These are phyloP conservation scores for Rhodamnia argentea DNA, from an alignment of 345 rosid species.

Conservation along the genomic window DNA sequence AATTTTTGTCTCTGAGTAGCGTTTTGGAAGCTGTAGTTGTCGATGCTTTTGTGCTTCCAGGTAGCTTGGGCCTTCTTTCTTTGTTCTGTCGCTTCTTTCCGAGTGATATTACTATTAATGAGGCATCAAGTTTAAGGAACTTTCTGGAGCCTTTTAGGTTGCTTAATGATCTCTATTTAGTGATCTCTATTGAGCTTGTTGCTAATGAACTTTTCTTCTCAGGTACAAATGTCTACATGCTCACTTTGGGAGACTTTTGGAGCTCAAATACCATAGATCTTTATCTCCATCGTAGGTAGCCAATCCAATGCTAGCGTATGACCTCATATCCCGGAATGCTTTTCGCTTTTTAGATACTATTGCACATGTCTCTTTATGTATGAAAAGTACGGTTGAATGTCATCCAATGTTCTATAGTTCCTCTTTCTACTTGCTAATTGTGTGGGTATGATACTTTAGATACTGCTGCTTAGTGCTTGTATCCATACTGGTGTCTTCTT, in stretches of 20 bases:
- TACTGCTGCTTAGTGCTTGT: background rate
- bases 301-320: background rate
- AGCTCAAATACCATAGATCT: conserved; percentile 90
- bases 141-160: background rate
- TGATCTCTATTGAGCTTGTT: background rate
- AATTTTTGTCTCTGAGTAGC: conserved; percentile 56
- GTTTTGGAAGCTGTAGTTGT: conserved; percentile 76
- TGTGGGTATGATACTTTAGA: background rate
- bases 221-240: conserved; percentile 92
- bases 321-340: background rate
- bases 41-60: conserved; percentile 63
- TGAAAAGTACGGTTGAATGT: background rate
- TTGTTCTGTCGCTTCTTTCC: background rate
- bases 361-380: background rate
- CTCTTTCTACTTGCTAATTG: background rate
- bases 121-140: background rate
- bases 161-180: background rate
- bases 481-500: background rate
- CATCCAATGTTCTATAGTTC: background rate
- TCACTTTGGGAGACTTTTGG: conserved; percentile 89
- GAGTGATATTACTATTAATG: background rate
- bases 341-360: background rate
- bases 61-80: conserved; percentile 15
- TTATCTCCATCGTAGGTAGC: conserved; percentile 82
- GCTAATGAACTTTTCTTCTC: background rate